These are phyloP conservation scores for Populus trichocarpa DNA, from an alignment of 441 rosid species.

Conservation along the genomic window DNA sequence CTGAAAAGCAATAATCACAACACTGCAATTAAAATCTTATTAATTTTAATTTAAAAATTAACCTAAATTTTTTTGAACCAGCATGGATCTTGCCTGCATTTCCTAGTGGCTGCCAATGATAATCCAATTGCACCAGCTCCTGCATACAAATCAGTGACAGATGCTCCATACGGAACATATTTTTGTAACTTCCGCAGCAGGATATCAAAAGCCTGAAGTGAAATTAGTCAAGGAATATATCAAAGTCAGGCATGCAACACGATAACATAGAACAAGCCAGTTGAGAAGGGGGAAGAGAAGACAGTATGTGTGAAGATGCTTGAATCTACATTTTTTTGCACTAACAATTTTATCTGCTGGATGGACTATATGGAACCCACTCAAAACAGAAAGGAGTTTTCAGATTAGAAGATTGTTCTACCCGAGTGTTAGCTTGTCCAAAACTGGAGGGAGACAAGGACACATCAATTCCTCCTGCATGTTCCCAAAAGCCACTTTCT, in stretches of 20 bases:
- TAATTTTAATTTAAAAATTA: not conserved
- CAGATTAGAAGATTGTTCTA: slow-evolving; percentile 19
- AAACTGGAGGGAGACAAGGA: slow-evolving; percentile 88
- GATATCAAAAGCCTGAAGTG: slow-evolving; percentile 76
- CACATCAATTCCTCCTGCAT: slow-evolving; percentile 88
- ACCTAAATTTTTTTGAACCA: not conserved
- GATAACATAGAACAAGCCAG: not conserved
- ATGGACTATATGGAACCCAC: not conserved
- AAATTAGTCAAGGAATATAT: slow-evolving; percentile 9
- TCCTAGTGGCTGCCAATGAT: slow-evolving; percentile 78
- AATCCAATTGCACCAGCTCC: slow-evolving; percentile 96
- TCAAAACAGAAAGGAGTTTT: not conserved
- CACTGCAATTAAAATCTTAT: not conserved
- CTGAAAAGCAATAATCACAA: slow-evolving; percentile 35
- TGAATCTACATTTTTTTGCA: not conserved
- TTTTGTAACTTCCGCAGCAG: slow-evolving; percentile 84
- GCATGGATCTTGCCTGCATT: slow-evolving; percentile 68
- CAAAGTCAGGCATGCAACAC: not conserved
- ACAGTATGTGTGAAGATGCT: not conserved
- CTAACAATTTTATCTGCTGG: not conserved
- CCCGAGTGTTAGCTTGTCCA: slow-evolving; percentile 92
- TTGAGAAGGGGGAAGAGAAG: not conserved
- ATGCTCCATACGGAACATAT: slow-evolving; percentile 76
- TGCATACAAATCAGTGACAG: slow-evolving; percentile 91
- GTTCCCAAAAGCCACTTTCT: slow-evolving; percentile 92